A percentile compares a stretch with the other conserved stretches of the same genome.
These are phyloP conservation scores for Solanum pinnatisectum DNA, from an alignment of 257 asterid species.

Conservation along the genomic window DNA sequence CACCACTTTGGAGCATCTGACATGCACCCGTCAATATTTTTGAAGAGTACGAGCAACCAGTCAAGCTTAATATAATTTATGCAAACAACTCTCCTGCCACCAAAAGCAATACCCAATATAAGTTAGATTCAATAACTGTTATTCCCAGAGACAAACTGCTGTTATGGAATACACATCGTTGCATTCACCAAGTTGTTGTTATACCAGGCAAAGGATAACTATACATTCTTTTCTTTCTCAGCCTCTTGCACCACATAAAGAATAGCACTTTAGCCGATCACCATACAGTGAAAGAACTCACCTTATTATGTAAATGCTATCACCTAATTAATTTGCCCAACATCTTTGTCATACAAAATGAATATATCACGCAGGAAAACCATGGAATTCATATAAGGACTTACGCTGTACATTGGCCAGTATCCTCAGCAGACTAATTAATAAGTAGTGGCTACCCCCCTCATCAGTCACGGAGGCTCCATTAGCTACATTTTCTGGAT, in stretches of 20 bases:
- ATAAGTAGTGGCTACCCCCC: constrained; percentile 51
- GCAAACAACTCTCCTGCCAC: background rate
- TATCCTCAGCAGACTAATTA: constrained; percentile 75
- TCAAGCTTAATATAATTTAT: background rate
- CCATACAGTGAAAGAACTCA: background rate
- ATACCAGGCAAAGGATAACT: background rate
- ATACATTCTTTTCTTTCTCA: background rate
- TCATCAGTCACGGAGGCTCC: constrained; percentile 45
- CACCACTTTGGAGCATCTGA: background rate
- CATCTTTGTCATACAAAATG: background rate
- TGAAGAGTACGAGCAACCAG: background rate
- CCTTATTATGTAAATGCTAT: background rate
- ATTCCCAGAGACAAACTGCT: background rate
- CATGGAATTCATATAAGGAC: constrained; percentile 10
- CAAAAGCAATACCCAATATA: background rate
- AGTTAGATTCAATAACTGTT: background rate
- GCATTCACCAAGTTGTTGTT: background rate
- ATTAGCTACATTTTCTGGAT: constrained; percentile 53
- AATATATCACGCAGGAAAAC: background rate
- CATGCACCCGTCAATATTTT: background rate
- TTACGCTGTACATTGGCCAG: constrained; percentile 77
- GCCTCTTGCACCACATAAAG: background rate
- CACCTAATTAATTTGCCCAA: background rate
- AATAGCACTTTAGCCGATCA: background rate
- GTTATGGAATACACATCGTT: background rate